Evolutionary conservation across 1,284 basidiomycete species (phyloP), one percentile per base, ranked within the genome.

Genomic region (Afroboletus lepidellus): DNA sequence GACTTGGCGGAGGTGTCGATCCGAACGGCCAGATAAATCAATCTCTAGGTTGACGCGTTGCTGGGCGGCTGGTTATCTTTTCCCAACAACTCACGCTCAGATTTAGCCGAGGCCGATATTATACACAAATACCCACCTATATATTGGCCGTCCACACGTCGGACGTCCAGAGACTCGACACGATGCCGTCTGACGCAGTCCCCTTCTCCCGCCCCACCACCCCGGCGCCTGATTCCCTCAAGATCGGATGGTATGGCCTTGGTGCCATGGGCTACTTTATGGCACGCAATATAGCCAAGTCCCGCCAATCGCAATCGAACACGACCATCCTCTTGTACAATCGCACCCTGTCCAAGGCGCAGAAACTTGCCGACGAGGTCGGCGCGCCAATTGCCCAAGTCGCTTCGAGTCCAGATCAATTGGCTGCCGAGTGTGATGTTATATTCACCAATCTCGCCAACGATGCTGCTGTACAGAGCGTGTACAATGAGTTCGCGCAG

Each of bases 401-500:
- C 41, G 85, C 85, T 4, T 69, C 79, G 21, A 72, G 72, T 50
- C 71, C 79, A 18, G 79, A 74, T 41, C 76, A 90, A 54, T 60
- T 92, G 51, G 88, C 77, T 1, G 64, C 58, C 13, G 75, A 85
- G 61, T 90, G 88, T 65, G 91, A 96, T 70, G 72, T 96, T 58
- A 80, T 96, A 63, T 74, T 96, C 65, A 90, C 90, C 38, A 86
- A 81, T 56, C 77, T 96, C 25, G 78, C 81, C 15, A 81, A 80
- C 58, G 94, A 97, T 61, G 79, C 78, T 8, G 88, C 82, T 9
- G 88, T 92, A 9, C 81, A 81, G 66, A 70, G 68, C n/a, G 77
- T 90, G 8, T 94, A 89, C 65, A 72, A 76, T 41, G 67, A 81
- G 48, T 81, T 93, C 47, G 77, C 79, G n/a, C 72, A 78, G 36